Evolutionary conservation across 352 stramenopile genomes (phyloP).

Genomic region (Phytophthora ramorum): DNA sequence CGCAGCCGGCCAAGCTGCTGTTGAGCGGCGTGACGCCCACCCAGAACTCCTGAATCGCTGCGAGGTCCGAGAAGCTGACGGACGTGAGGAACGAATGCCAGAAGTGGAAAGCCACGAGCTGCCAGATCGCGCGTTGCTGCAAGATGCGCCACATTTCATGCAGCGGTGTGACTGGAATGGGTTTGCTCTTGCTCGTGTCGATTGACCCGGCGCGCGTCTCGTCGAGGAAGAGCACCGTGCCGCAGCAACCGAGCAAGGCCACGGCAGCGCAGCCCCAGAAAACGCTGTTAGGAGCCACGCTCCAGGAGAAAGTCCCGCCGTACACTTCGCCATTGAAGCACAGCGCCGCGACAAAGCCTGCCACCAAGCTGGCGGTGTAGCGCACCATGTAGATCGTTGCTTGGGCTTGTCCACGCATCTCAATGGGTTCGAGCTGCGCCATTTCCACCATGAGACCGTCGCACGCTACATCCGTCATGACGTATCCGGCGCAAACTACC

Average conservation of each 20-base stretch:
- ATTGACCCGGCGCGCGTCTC: constrained; percentile 44
- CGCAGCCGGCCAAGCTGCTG: constrained; percentile 58
- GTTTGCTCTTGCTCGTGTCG: constrained; percentile 24
- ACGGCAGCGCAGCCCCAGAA: constrained; percentile 63
- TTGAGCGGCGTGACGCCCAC: constrained; percentile 61
- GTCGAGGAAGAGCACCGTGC: constrained; percentile 53
- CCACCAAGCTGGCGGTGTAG: constrained; percentile 54
- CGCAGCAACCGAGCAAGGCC: constrained; percentile 40
- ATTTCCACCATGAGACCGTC: constrained; percentile 79
- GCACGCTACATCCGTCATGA: constrained; percentile 72
- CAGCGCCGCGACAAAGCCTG: constrained; percentile 56
- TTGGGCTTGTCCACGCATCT: constrained; percentile 63
- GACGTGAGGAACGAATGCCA: constrained; percentile 70
- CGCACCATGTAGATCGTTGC: constrained; percentile 76
- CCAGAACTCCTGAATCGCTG: constrained; percentile 69
- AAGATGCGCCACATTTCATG: constrained; percentile 75
- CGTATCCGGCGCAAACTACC: constrained; percentile 65
- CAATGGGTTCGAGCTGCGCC: constrained; percentile 72
- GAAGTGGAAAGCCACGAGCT: constrained; percentile 73
- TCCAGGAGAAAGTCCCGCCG: constrained; percentile 67
- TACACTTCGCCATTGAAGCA: constrained; percentile 72
- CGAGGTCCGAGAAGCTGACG: constrained; percentile 60
- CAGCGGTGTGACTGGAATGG: constrained; percentile 37
- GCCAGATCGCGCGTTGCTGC: constrained; percentile 75
- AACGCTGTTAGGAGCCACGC: constrained; percentile 53